Percentiles rank a stretch among this genome's conserved stretches.
Evolutionary conservation across 192 early-diverging fungal genomes (phyloP).

Genomic region (Polychytrium aggregatum): DNA sequence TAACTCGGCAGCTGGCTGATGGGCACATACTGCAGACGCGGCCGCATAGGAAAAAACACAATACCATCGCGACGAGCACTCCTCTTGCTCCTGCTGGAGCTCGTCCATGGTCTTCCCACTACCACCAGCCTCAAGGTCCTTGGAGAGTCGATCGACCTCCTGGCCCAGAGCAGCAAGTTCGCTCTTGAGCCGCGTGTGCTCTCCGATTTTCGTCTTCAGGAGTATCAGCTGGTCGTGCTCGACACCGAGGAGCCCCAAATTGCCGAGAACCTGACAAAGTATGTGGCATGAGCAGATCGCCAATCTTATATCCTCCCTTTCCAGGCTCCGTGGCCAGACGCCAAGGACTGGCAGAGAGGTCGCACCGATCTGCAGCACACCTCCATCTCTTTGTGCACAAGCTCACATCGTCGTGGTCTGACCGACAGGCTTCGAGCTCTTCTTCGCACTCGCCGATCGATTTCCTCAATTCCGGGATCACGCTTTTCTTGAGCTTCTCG

Average conservation of each 20-base stretch:
- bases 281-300: too few relatives aligned
- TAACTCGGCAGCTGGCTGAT: too few relatives aligned
- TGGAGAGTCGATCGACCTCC: conserved; percentile 38
- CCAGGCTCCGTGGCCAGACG: too few relatives aligned
- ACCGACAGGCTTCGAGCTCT: conserved; percentile 1
- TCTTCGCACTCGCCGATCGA: conserved; percentile 3
- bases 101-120: conserved; percentile 59
- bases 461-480: conserved; percentile 31
- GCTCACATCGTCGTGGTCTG: conserved; percentile 15
- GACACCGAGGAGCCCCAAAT: too few relatives aligned
- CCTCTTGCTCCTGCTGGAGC: conserved; percentile 45
- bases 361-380: too few relatives aligned
- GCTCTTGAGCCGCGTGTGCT: conserved; percentile 18
- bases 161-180: conserved; percentile 23
- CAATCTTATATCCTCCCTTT: too few relatives aligned
- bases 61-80: conserved; percentile 32
- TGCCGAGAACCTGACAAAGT: too few relatives aligned
- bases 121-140: conserved; percentile 36
- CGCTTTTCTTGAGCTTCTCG: conserved; percentile 24
- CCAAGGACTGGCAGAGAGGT: too few relatives aligned
- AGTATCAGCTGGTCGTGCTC: too few relatives aligned
- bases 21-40: too few relatives aligned
- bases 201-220: conserved; percentile 24
- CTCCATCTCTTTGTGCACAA: too few relatives aligned
- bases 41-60: too few relatives aligned